Evolutionary conservation across 2,329 filamentous ascomycete genomes (phyloP).

Genomic region (Drechmeria coniospora): DNA sequence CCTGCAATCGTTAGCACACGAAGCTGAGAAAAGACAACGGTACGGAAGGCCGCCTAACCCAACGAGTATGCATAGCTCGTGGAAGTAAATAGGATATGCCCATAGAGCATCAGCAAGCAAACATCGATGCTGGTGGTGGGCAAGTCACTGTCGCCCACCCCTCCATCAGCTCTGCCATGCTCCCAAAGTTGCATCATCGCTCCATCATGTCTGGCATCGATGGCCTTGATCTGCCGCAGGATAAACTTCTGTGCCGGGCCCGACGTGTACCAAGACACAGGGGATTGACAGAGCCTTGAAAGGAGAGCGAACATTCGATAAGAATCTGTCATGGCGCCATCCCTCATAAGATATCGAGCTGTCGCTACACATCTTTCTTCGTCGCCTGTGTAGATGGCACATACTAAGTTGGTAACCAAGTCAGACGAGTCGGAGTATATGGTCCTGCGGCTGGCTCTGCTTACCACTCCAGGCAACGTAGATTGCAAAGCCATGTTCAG

Average conservation of each 20-base stretch:
- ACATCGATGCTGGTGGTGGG: constrained; percentile 45
- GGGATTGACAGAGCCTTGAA: constrained; percentile 61
- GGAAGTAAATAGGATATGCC: constrained; percentile 73
- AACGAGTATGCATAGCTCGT: constrained; percentile 72
- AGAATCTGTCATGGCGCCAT: constrained; percentile 66
- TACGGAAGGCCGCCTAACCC: constrained; percentile 32
- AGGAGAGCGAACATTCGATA: constrained; percentile 71
- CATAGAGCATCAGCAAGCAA: constrained; percentile 74
- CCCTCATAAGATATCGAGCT: constrained; percentile 71
- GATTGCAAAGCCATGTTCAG: constrained; percentile 53
- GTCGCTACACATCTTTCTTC: constrained; percentile 58
- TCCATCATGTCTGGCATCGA: constrained; percentile 49
- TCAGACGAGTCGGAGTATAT: neutral
- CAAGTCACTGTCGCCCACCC: neutral
- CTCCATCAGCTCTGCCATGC: constrained; percentile 5
- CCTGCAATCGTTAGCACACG: constrained; percentile 22
- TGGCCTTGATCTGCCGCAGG: constrained; percentile 76
- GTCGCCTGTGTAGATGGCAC: constrained; percentile 68
- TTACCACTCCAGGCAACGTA: constrained; percentile 62
- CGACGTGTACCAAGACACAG: constrained; percentile 60
- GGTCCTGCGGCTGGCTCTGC: constrained; percentile 9
- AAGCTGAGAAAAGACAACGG: too few species aligned
- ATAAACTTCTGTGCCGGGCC: constrained; percentile 82
- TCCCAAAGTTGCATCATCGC: constrained; percentile 14
- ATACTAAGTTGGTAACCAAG: constrained; percentile 35